Evolutionary conservation across 495 filamentous ascomycete species (phyloP), one percentile per base, ranked within the genome.

Genomic region (Mycothermus thermophilus): DNA sequence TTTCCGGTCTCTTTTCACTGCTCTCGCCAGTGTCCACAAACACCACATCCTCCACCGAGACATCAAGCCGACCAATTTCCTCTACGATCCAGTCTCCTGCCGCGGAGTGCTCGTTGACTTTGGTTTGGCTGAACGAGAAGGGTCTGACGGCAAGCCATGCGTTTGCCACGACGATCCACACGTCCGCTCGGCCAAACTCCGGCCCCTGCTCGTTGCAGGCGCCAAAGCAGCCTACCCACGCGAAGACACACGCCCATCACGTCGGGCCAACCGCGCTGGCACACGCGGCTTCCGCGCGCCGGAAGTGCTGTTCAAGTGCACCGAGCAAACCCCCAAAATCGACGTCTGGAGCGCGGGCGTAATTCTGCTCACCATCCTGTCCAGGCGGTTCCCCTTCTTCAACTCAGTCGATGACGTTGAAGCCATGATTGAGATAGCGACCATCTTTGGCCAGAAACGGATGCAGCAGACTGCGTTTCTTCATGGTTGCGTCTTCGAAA

Each of bases 41-140:
- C 74, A 79, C 47, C 63, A 70, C 13, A 95, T 99, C 37, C 67
- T 99, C 12, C 90, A 99, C 53, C 79, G 90, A 35, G 90, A 99
- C 55, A 95, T 99, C 54, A 99, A 99, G 55, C 90, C 90, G n/a
- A 99, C 90, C 9, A 99, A 99, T 52, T 99, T 99, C 50, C 72
- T 99, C 21, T 99, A 96, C 64, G 87, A 93, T 41, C 79, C 82
- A 3, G 59, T 76, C 3, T 66, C 80, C 40, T 69, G 74, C 44
- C 76, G 83, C 35, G 90, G 90, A 11, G 90, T 97, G 2, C 69
- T 97, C 9, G 88, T 95, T 5, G 90, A 97, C 54, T 97, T 97
- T 60, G 90, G 90, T 17, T 71, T 97, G 9, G 90, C 90, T 19
- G 90, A 97, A 60, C 62, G 80, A 21, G 75, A 83, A 46, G 79